Percentiles rank a stretch among this genome's conserved stretches.
phyloP scores from a whole-genome alignment of 108 stramenopile species.

The Epithemia pelagica region DNA sequence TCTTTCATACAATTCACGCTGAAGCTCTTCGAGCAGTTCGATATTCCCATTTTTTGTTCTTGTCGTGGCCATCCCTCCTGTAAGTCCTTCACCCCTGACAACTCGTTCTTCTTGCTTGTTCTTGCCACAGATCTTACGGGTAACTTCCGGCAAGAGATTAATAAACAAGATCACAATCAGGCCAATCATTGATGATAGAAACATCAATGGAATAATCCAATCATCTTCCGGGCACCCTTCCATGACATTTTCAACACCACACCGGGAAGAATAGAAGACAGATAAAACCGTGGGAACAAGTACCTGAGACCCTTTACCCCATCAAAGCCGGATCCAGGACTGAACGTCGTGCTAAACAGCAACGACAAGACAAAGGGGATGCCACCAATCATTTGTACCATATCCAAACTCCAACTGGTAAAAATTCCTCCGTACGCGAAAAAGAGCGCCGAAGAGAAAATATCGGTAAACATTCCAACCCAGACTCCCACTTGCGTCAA shows the following conservation, averaged over 20 bases:
- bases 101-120: no score
- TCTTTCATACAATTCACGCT: no score
- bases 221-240: conserved; percentile 48
- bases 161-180: conserved; percentile 27
- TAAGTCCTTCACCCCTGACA: no score
- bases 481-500: conserved; percentile 24
- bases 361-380: conserved; percentile 57
- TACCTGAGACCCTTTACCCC: conserved; percentile 50
- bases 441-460: conserved; percentile 31
- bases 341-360: conserved; percentile 55
- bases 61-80: no score
- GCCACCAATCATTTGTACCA: conserved; percentile 46
- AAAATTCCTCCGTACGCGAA: conserved; percentile 45
- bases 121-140: no score
- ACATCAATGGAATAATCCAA: conserved; percentile 26
- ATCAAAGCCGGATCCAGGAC: conserved; percentile 46
- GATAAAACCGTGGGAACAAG: conserved; percentile 51
- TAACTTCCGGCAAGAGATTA: no score
- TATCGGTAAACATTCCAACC: conserved; percentile 49
- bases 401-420: conserved; percentile 35
- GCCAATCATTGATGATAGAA: conserved; percentile 29
- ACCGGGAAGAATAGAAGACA: conserved; percentile 54
- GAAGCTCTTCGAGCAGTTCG: no score
- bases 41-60: not conserved
- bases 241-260: conserved; percentile 44